A percentile compares a stretch with the other conserved stretches of the same genome.
phyloP scores from a whole-genome alignment of 2,329 filamentous ascomycete species.

The Aspergillus calidoustus region DNA sequence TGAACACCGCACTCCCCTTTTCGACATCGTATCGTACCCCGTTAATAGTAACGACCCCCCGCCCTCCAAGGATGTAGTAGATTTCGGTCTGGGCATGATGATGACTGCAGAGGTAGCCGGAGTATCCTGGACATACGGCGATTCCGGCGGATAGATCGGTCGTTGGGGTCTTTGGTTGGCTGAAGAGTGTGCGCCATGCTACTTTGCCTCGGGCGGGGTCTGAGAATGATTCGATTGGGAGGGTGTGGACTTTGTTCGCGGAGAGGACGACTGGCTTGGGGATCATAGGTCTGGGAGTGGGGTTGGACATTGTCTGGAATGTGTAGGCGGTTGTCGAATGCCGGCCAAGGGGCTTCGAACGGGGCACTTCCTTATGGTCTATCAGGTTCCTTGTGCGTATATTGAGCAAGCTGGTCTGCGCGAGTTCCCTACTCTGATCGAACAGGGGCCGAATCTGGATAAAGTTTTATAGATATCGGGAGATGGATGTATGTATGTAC shows the following conservation, averaged over 20 bases:
- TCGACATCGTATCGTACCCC: conserved; percentile 37
- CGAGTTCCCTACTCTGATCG: no score
- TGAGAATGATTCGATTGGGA: not conserved
- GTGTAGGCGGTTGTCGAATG: not conserved
- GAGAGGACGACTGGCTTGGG: not conserved
- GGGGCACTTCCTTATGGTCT: no score
- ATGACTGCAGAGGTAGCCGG: conserved; percentile 28
- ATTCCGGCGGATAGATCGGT: not conserved
- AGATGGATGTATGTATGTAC: not conserved
- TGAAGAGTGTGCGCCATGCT: conserved; percentile 7
- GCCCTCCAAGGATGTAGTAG: conserved; percentile 47
- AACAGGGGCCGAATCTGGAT: no score
- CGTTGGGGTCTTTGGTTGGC: not conserved
- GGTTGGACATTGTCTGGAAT: not conserved
- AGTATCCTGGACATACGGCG: not conserved
- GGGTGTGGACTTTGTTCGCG: not conserved
- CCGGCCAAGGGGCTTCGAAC: not conserved
- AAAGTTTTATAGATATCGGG: not conserved
- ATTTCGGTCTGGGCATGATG: conserved; percentile 50
- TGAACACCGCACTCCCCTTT: conserved; percentile 45
- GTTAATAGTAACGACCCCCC: conserved; percentile 45
- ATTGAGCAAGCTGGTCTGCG: no score
- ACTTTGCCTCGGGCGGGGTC: not conserved
- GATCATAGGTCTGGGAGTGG: not conserved
- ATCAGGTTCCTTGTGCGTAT: no score